Conservation (phyloP, 345 rosid genomes). For the Salix suchowensis region DNA sequence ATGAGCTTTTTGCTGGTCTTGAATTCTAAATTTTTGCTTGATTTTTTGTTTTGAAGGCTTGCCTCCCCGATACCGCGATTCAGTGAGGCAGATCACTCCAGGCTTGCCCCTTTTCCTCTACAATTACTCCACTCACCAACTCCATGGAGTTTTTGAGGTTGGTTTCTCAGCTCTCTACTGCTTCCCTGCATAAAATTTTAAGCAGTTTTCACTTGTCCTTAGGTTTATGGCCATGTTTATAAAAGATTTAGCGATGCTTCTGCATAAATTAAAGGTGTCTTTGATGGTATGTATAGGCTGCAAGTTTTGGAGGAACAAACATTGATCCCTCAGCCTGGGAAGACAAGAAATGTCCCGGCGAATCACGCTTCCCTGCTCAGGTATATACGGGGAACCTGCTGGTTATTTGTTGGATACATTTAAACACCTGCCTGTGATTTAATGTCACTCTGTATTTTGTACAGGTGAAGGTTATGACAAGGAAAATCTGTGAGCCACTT, state of each 20-base stretch:
- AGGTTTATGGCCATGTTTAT: not conserved
- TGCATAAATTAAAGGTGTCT: not conserved
- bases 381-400: slow-evolving; percentile 2
- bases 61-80: slow-evolving; percentile 94
- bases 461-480: slow-evolving; percentile 69
- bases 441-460: not conserved
- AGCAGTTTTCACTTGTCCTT: not conserved
- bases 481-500: slow-evolving; percentile 79
- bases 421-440: not conserved
- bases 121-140: slow-evolving; percentile 98
- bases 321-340: slow-evolving; percentile 91
- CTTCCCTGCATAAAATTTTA: not conserved
- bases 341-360: slow-evolving; percentile 90
- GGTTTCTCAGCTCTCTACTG: not conserved
- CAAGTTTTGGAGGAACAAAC: slow-evolving; percentile 96
- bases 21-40: not conserved
- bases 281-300: slow-evolving; percentile 45
- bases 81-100: slow-evolving; percentile 94
- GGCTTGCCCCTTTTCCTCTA: slow-evolving; percentile 96
- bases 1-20: not conserved
- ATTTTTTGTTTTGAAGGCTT: slow-evolving; percentile 38
- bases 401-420: not conserved
- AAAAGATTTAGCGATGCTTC: not conserved
- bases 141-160: slow-evolving; percentile 93
- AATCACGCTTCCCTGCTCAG: slow-evolving; percentile 99